phyloP scores from a whole-genome alignment of 169 alveolate species.

The Eimeria necatrix region DNA sequence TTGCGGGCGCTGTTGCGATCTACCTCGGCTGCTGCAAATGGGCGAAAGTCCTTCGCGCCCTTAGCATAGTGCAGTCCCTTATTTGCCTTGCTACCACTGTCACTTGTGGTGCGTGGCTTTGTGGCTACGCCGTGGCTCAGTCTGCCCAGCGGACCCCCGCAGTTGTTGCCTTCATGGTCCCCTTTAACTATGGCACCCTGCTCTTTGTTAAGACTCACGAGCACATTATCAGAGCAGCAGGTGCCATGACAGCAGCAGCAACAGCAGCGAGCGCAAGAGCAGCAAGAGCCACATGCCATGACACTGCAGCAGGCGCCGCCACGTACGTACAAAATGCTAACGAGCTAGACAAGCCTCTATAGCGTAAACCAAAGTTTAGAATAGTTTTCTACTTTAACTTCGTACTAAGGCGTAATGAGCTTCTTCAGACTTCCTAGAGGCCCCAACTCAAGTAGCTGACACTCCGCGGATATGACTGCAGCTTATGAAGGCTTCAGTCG shows the following conservation, averaged over 20 bases:
- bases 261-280: slow-evolving; percentile 44
- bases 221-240: slow-evolving; percentile 42
- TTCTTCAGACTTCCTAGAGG: too few species aligned
- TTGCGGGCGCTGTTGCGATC: slow-evolving; percentile 3
- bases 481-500: too few species aligned
- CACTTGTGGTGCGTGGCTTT: slow-evolving; percentile 32
- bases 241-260: slow-evolving; percentile 45
- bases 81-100: slow-evolving; percentile 9
- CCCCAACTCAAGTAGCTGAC: too few species aligned
- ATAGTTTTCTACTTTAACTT: too few species aligned
- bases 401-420: too few species aligned
- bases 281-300: slow-evolving; percentile 70
- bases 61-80: slow-evolving; percentile 56
- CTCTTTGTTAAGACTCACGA: slow-evolving; percentile 61
- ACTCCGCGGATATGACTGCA: too few species aligned
- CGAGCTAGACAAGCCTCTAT: too few species aligned
- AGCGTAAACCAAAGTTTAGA: too few species aligned
- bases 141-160: neutral
- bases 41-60: slow-evolving; percentile 39
- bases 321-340: neutral
- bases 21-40: slow-evolving; percentile 65
- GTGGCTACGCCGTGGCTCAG: slow-evolving; percentile 62
- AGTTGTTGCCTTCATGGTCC: neutral
- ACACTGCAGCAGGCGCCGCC: slow-evolving; percentile 58
- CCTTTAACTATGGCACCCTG: slow-evolving; percentile 66